Base-by-base conservation (phyloP, 106 monocot species). In the Dioscorea zingiberensis region DNA sequence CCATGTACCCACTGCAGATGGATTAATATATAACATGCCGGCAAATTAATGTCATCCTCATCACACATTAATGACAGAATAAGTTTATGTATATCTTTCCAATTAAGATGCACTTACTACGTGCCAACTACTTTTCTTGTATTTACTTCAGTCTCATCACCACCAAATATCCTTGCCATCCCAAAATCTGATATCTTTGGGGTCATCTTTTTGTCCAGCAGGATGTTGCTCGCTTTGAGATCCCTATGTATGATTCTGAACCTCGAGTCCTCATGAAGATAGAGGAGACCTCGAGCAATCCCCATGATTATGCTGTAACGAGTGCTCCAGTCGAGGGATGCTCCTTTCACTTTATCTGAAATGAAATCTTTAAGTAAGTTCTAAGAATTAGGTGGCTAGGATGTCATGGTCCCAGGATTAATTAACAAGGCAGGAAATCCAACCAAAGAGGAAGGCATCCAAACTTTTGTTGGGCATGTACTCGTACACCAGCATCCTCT, bases 401-500 rank as follows among this genome's bases (percentile, higher is more conserved):
- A n/a, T n/a, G n/a, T n/a, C n/a, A n/a, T n/a, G n/a, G n/a, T n/a
- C n/a, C n/a, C n/a, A n/a, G n/a, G n/a, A n/a, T n/a, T n/a, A n/a
- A 25, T n/a, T 5, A 24, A 58, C 9, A 23, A 11, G 51, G 56
- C 7, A 56, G 5, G 22, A 23, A 4, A 56, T 11, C 58, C 47
- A 58, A 77, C 77, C 77, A 54, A 77, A 78, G 1, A 71, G 55
- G 47, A 67, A 67, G 14, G 60, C 44, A 47, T 80, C 74, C 54
- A 80, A 65, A 60, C 80, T 80, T 66, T 56, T 74, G 54, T 80
- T 81, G 17, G 48, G 54, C 76, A 81, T 66, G 66, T 72, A 78
- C 22, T 78, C 78, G 16, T 78, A 78, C 3, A 78, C 29, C 13
- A 78, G 53, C 44, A 78, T 62, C 21, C 28, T 72, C 38, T 78